phyloP scores from a whole-genome alignment of 2,329 filamentous ascomycete species.

The Colletotrichum sp. region DNA sequence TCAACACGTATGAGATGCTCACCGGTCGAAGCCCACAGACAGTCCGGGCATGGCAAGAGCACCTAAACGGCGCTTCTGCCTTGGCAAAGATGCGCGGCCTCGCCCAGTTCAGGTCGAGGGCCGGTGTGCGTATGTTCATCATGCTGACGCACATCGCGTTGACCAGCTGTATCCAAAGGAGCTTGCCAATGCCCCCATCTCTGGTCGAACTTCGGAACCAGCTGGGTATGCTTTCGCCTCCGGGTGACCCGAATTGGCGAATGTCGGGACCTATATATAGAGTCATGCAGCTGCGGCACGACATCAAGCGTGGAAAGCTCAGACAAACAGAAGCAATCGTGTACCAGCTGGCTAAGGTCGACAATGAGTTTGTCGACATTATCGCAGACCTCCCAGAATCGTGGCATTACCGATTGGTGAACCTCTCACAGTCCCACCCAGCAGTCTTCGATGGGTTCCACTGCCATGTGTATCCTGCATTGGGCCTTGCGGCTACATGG shows the following conservation, averaged over 20 bases:
- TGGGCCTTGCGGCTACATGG: constrained; percentile 52
- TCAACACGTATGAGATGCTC: constrained; percentile 60
- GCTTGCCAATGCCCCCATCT: constrained; percentile 51
- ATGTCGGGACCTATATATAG: constrained; percentile 49
- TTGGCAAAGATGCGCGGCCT: constrained; percentile 55
- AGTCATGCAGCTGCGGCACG: constrained; percentile 51
- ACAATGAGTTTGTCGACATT: constrained; percentile 46
- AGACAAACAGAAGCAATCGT: constrained; percentile 38
- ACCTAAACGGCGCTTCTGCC: constrained; percentile 56
- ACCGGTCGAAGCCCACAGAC: constrained; percentile 51
- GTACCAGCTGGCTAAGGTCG: constrained; percentile 41
- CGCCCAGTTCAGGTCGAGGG: constrained; percentile 48
- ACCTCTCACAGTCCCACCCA: constrained; percentile 41
- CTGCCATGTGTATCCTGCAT: constrained; percentile 52
- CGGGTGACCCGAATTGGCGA: constrained; percentile 44
- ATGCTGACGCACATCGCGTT: constrained; percentile 57
- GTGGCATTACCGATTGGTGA: constrained; percentile 48
- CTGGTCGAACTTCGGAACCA: constrained; percentile 51
- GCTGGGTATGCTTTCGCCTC: constrained; percentile 39
- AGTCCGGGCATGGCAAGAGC: constrained; percentile 56
- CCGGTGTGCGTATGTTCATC: constrained; percentile 56
- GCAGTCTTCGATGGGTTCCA: constrained; percentile 41
- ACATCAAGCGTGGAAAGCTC: constrained; percentile 45
- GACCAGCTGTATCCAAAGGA: constrained; percentile 56
- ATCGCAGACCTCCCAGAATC: constrained; percentile 40